Conservation (phyloP, 768 basidiomycete species). For the Rhodotorula diobovata region DNA sequence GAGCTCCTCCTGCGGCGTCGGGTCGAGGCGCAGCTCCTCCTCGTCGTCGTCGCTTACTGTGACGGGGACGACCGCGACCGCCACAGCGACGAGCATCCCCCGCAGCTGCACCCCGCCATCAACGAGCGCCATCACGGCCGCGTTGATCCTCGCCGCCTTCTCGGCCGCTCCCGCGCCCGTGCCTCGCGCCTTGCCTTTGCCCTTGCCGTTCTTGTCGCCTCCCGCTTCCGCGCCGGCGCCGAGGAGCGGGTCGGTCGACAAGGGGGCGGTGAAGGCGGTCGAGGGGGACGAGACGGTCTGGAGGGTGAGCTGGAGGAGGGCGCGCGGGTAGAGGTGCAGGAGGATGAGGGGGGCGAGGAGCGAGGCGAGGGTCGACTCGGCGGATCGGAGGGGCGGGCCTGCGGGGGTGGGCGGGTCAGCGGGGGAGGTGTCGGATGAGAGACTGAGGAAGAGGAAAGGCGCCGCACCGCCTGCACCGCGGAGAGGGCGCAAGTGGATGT, state of each 20-base stretch:
- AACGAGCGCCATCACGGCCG: constrained; percentile 46
- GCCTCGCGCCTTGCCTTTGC: constrained; percentile 4
- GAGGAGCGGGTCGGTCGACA: constrained; percentile 23
- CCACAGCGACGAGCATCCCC: constrained; percentile 45
- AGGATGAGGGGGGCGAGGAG: constrained; percentile 47
- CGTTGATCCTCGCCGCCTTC: constrained; percentile 47
- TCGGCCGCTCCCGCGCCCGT: constrained; percentile 17
- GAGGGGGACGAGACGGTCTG: constrained; percentile 48
- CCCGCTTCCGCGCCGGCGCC: constrained; percentile 2
- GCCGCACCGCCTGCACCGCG: constrained; percentile 44
- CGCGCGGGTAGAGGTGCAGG: constrained; percentile 48
- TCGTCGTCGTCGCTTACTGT: neutral
- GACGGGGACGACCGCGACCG: constrained; percentile 26
- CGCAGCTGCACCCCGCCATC: constrained; percentile 46
- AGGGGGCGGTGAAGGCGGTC: constrained; percentile 26
- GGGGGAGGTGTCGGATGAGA: neutral
- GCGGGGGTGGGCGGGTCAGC: neutral
- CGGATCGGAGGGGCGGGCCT: constrained; percentile 47
- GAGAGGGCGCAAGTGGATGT: constrained; percentile 48
- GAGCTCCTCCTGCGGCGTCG: constrained; percentile 45
- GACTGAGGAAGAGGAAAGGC: neutral
- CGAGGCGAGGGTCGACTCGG: constrained; percentile 43
- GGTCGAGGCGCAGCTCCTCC: constrained; percentile 45
- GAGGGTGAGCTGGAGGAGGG: constrained; percentile 49
- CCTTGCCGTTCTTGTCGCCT: constrained; percentile 11